Conservation (phyloP, 805 yeast genomes). For the Priceomyces haplophilus region DNA sequence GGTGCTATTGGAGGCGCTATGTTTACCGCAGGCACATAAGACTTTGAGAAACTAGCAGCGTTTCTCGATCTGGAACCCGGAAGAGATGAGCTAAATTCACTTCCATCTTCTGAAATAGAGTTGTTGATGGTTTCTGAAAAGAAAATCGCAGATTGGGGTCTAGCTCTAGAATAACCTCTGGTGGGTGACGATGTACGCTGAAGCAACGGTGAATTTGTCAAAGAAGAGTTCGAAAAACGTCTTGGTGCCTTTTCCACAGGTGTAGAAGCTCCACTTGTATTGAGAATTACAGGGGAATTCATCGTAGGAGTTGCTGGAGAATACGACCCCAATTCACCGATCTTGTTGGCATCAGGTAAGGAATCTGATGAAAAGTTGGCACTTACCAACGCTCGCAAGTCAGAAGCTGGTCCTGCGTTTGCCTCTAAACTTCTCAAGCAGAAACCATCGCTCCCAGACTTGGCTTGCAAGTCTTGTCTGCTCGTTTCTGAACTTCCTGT, state of each 20-base stretch:
- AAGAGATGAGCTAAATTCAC: background rate
- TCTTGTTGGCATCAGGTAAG: slow-evolving; percentile 11
- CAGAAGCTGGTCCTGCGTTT: slow-evolving; percentile 11
- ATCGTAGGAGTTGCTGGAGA: slow-evolving; percentile 9
- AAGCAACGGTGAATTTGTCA: slow-evolving; percentile 20
- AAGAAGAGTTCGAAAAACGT: slow-evolving; percentile 20
- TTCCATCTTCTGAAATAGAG: slow-evolving; percentile 29
- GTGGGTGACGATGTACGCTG: slow-evolving; percentile 13
- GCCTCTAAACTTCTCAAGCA: background rate
- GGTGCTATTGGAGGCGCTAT: slow-evolving; percentile 21
- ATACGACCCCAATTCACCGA: background rate
- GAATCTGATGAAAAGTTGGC: slow-evolving; percentile 42
- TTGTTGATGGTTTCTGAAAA: slow-evolving; percentile 24
- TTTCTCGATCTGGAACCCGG: slow-evolving; percentile 15
- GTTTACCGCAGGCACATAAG: slow-evolving; percentile 11
- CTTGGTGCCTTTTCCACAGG: slow-evolving; percentile 8
- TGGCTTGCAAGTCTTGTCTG: background rate
- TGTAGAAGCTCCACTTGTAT: slow-evolving; percentile 2
- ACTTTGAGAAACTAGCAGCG: slow-evolving; percentile 20
- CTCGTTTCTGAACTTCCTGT: background rate
- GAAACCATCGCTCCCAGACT: background rate
- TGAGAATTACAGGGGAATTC: background rate
- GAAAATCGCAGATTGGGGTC: slow-evolving; percentile 38
- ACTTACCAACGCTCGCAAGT: slow-evolving; percentile 31
- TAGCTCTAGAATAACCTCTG: slow-evolving; percentile 15